phyloP scores from a whole-genome alignment of 805 yeast species.

The Hanseniaspora singularis region DNA sequence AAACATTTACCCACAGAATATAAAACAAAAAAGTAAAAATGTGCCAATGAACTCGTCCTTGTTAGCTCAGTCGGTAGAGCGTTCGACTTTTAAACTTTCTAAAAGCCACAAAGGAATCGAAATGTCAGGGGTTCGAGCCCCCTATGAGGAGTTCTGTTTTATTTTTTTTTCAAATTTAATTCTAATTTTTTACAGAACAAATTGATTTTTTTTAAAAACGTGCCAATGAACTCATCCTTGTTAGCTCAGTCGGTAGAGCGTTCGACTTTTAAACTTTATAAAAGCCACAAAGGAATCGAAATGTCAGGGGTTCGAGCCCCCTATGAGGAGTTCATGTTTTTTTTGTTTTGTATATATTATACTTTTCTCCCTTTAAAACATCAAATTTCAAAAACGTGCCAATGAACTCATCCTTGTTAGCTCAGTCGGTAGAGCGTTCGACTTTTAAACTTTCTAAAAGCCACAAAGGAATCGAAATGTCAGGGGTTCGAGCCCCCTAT shows the following conservation, averaged over 20 bases:
- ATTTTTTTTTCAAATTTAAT: too few relatives aligned
- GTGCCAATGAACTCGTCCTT: conserved; percentile 37
- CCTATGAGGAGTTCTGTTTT: conserved; percentile 36
- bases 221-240: conserved; percentile 38
- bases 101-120: conserved; percentile 32
- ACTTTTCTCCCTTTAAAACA: too few relatives aligned
- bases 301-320: conserved; percentile 44
- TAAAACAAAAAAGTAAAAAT: not conserved
- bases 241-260: conserved; percentile 63
- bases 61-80: conserved; percentile 62
- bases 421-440: conserved; percentile 64
- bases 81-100: conserved; percentile 47
- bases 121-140: conserved; percentile 44
- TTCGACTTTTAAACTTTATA: conserved; percentile 45
- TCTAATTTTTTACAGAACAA: too few relatives aligned
- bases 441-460: conserved; percentile 39
- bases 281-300: conserved; percentile 32
- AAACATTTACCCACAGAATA: too few relatives aligned
- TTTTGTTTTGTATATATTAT: too few relatives aligned
- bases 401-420: conserved; percentile 40
- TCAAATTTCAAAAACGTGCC: too few relatives aligned
- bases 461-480: conserved; percentile 34
- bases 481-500: conserved; percentile 43
- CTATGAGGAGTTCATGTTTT: conserved; percentile 35
- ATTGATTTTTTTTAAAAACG: too few relatives aligned